Percentiles rank a stretch among this genome's conserved stretches.
phyloP scores from a whole-genome alignment of 1,284 basidiomycete genomes.

The Fomitiporia mediterranea region DNA sequence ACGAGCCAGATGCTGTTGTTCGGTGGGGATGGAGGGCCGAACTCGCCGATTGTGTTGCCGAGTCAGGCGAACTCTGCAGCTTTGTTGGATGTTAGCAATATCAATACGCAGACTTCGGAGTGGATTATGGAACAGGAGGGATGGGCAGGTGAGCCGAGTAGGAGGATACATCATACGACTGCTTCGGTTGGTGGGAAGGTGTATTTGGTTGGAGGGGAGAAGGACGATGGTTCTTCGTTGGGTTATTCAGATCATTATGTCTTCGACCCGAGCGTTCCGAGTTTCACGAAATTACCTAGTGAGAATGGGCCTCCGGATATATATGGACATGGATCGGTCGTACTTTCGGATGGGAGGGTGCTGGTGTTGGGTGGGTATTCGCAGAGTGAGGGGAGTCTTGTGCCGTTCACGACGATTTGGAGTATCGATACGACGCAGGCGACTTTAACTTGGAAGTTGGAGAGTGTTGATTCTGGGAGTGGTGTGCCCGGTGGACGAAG shows the following conservation, averaged over 20 bases:
- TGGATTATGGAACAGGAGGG: constrained; percentile 46
- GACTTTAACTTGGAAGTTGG: constrained; percentile 46
- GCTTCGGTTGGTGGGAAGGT: constrained; percentile 44
- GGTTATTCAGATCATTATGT: constrained; percentile 61
- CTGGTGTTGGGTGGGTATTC: constrained; percentile 75
- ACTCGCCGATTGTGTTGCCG: constrained; percentile 47
- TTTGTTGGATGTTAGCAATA: constrained; percentile 46
- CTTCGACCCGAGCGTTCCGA: constrained; percentile 48
- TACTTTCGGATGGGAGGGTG: constrained; percentile 62
- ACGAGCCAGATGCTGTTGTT: constrained; percentile 55
- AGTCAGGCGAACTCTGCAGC: constrained; percentile 59
- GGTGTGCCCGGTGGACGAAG: constrained; percentile 58
- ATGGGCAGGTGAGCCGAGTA: constrained; percentile 65
- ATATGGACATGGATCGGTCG: constrained; percentile 65
- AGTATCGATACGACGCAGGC: constrained; percentile 54
- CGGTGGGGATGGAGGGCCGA: constrained; percentile 68
- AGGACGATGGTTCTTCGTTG: constrained; percentile 66
- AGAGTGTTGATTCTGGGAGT: constrained; percentile 36
- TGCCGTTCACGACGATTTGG: constrained; percentile 60
- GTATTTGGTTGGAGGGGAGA: constrained; percentile 72
- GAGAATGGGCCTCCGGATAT: constrained; percentile 58
- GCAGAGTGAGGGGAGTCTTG: constrained; percentile 42
- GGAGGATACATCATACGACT: constrained; percentile 70
- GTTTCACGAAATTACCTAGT: constrained; percentile 53
- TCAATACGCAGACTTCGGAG: constrained; percentile 33